Conservation (phyloP, 768 basidiomycete species). For the Mycena sanguinolenta region DNA sequence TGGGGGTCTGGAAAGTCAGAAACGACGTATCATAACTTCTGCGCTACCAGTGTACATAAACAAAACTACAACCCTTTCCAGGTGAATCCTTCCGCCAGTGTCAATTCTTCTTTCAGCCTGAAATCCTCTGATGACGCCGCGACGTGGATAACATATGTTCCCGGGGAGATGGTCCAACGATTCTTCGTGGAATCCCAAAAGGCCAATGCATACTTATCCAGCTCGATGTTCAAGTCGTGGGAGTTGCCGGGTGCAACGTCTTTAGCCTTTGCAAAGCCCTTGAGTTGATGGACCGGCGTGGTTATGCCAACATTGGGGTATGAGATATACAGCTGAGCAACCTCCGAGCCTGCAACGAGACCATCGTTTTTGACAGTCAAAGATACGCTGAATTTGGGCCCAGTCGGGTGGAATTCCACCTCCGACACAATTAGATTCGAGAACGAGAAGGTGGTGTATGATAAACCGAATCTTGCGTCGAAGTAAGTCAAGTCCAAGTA, state of each 20-base stretch:
- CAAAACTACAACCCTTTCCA: constrained; percentile 63
- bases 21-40: constrained; percentile 38
- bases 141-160: constrained; percentile 63
- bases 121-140: constrained; percentile 59
- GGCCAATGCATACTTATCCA: constrained; percentile 80
- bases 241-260: constrained; percentile 63
- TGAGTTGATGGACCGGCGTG: constrained; percentile 73
- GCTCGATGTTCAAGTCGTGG: constrained; percentile 53
- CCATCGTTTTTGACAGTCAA: constrained; percentile 72
- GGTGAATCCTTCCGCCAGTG: constrained; percentile 54
- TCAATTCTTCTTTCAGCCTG: constrained; percentile 43
- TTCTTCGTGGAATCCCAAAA: constrained; percentile 65
- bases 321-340: constrained; percentile 75
- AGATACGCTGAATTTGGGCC: constrained; percentile 53
- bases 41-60: not conserved
- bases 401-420: constrained; percentile 40
- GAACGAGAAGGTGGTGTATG: constrained; percentile 79
- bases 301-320: constrained; percentile 64
- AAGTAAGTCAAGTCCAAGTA: constrained; percentile 20
- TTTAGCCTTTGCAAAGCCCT: constrained; percentile 72
- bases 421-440: constrained; percentile 58
- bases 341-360: constrained; percentile 65
- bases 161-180: constrained; percentile 65
- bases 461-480: constrained; percentile 72
- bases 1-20: constrained; percentile 73